A percentile compares a stretch with the other conserved stretches of the same genome.
Evolutionary conservation across 176 grass and related monocot genomes (phyloP).

Genomic region (Phyllostachys edulis): DNA sequence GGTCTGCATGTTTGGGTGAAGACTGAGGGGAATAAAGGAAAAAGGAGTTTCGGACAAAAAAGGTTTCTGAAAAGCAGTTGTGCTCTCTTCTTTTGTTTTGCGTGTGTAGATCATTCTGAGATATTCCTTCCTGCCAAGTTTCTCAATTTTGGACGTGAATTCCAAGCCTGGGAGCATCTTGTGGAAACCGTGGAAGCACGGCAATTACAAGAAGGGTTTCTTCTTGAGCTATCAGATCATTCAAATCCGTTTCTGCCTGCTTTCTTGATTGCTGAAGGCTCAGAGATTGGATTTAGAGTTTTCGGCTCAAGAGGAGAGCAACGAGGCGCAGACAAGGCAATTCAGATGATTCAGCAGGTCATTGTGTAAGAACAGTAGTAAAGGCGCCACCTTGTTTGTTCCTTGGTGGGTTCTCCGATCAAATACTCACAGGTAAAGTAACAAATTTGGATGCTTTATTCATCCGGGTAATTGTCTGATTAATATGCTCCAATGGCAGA

Average conservation of each 20-base stretch:
- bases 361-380: neutral
- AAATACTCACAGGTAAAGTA: neutral
- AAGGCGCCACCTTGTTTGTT: neutral
- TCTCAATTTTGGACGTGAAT: slow-evolving; percentile 7
- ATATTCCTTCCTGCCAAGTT: slow-evolving; percentile 30
- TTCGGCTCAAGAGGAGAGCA: neutral
- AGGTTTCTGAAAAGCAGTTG: neutral
- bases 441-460: neutral
- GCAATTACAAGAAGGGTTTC: slow-evolving; percentile 23
- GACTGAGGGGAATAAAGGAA: neutral
- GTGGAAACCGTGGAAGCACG: slow-evolving; percentile 40
- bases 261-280: neutral
- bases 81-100: slow-evolving; percentile 9
- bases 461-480: neutral
- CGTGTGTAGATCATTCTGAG: slow-evolving; percentile 14
- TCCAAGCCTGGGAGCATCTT: slow-evolving; percentile 10
- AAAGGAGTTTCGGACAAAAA: neutral
- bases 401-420: slow-evolving; percentile 19
- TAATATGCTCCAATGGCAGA: neutral
- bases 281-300: neutral
- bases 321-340: neutral
- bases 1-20: slow-evolving; percentile 25
- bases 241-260: neutral
- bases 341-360: slow-evolving; percentile 2
- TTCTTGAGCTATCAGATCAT: slow-evolving; percentile 17